Conservation (phyloP, 139 green algal genomes). For the Nannochloris sp. region DNA sequence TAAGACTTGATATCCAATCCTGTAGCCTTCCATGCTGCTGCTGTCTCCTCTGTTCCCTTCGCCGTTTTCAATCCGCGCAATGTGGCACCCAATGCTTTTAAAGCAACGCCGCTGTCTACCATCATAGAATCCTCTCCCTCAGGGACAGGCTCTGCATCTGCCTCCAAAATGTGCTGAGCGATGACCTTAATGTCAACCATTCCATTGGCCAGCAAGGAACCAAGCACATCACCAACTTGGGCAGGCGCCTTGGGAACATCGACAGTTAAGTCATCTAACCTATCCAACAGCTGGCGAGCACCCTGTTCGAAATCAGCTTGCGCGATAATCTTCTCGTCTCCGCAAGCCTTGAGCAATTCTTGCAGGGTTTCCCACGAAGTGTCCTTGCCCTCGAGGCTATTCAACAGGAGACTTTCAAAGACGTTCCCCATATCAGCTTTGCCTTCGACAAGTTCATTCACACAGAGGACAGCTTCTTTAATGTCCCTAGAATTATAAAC, state of each 20-base stretch:
- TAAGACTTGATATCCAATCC: too few relatives aligned
- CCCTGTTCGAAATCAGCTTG: conserved; percentile 9
- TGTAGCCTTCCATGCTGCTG: conserved; percentile 1
- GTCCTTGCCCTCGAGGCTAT: conserved; percentile 16
- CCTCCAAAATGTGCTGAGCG: conserved; percentile 13
- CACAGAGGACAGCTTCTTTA: conserved; percentile 1
- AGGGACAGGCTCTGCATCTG: conserved; percentile 12
- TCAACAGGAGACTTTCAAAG: conserved; percentile 21
- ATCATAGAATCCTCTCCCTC: conserved; percentile 32
- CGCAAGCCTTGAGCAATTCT: conserved; percentile 6
- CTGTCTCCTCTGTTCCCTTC: conserved; percentile 13
- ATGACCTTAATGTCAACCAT: conserved; percentile 17
- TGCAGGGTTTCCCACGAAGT: conserved; percentile 11
- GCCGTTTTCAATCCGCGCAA: conserved; percentile 8
- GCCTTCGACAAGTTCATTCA: conserved; percentile 24
- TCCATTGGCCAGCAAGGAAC: conserved; percentile 18
- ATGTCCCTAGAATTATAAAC: conserved; percentile 24
- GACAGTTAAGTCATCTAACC: conserved; percentile 25
- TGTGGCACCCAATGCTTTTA: conserved; percentile 12
- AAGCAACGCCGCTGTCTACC: conserved; percentile 23
- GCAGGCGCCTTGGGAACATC: conserved; percentile 31
- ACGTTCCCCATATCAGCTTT: conserved; percentile 4
- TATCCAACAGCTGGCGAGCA: conserved; percentile 10
- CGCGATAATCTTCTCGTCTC: not conserved
- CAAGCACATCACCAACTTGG: conserved; percentile 27